phyloP scores from a whole-genome alignment of 768 basidiomycete genomes.

The Cyathus striatus region DNA sequence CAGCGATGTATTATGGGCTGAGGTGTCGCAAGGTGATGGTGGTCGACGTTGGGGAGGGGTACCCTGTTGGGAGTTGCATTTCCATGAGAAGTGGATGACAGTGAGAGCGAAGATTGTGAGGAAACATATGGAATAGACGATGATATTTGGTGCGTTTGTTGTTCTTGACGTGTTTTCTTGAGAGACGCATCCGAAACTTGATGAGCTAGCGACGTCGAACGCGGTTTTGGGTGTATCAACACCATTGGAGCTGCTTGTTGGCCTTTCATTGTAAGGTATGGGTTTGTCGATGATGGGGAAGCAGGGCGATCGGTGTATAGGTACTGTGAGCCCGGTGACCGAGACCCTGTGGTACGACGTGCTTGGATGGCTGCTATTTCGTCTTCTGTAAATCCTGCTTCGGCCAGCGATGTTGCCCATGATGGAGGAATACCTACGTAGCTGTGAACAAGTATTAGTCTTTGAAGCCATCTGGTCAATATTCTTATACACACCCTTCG shows the following conservation, averaged over 20 bases:
- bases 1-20: slow-evolving; percentile 10
- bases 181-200: slow-evolving; percentile 25
- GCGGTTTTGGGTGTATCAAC: slow-evolving; percentile 24
- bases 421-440: slow-evolving; percentile 68
- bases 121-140: slow-evolving; percentile 9
- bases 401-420: slow-evolving; percentile 58
- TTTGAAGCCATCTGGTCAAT: slow-evolving; percentile 1
- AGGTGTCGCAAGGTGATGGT: slow-evolving; percentile 1
- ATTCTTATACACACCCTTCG: slow-evolving; percentile 47
- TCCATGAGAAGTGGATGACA: slow-evolving; percentile 10
- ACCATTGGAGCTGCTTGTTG: slow-evolving; percentile 8
- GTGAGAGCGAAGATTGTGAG: slow-evolving; percentile 13
- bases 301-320: slow-evolving; percentile 29
- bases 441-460: slow-evolving; percentile 21
- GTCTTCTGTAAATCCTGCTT: slow-evolving; percentile 62
- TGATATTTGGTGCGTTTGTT: slow-evolving; percentile 4
- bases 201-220: slow-evolving; percentile 28
- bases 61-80: slow-evolving; percentile 7
- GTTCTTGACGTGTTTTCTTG: slow-evolving; percentile 7
- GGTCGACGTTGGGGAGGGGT: slow-evolving; percentile 1
- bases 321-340: slow-evolving; percentile 28
- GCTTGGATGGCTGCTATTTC: slow-evolving; percentile 60
- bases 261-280: slow-evolving; percentile 6
- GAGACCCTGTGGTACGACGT: slow-evolving; percentile 27
- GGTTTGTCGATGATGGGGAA: slow-evolving; percentile 19